Evolutionary conservation across 768 basidiomycete species (phyloP), one percentile per base, ranked within the genome.

Genomic region (Kwoniella mangroviensis): DNA sequence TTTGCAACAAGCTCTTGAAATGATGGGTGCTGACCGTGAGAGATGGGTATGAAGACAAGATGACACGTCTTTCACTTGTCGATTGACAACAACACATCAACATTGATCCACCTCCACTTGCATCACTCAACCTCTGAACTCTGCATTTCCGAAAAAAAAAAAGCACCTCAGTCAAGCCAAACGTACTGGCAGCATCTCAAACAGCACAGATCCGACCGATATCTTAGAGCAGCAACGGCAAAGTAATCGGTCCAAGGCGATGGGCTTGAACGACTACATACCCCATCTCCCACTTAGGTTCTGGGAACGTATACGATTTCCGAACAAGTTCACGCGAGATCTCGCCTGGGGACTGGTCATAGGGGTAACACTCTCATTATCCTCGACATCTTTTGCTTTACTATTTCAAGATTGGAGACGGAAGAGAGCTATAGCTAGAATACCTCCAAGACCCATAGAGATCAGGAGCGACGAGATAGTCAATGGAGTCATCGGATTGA

Each of bases 361-460:
- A 17, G 94, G 94, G 0, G 86, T 94, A 70, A 89, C 90, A 0
- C 84, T 95, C 52, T 92, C 92, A 0, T 68, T 91, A 4, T 90
- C 92, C 0, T 88, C 89, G 5, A 89, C 90, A 0, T 89, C 91
- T 1, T 72, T 92, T 24, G 85, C 87, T 2, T 82, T 86, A 6
- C 88, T 88, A 68, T 85, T 86, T 65, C 86, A 87, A 68, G 64
- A 79, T 3, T 87, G 88, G 45, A 87, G 85, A 78, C 85, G 86
- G 58, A 74, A 67, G 24, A 70, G 59, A 75, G 77, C 74, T 34
- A 64, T 71, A 7, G 65, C 72, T 41, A 59, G 76, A 49, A 67
- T 79, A 17, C 77, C 79, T 42, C 79, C 78, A 41, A 62, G 81
- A 63, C 79, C 84, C 17, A 77, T 84, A 42, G 79, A 84, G 70